phyloP scores from a whole-genome alignment of 2,329 filamentous ascomycete genomes.

The Trichoderma atroviride region DNA sequence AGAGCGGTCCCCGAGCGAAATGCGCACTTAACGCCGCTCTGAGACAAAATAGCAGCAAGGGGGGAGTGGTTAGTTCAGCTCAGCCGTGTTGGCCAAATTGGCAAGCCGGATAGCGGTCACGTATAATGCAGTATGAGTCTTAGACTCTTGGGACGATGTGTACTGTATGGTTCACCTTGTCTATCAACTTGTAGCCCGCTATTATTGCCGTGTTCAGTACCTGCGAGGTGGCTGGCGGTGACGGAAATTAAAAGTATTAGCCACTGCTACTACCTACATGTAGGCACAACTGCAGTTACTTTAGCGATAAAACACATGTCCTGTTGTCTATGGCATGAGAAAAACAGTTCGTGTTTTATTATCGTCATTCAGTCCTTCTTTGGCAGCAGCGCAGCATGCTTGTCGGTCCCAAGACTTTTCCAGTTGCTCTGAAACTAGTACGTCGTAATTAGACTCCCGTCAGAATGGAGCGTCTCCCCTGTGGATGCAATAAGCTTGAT shows the following conservation, averaged over 20 bases:
- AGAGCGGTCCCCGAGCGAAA: neutral
- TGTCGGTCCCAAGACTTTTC: neutral
- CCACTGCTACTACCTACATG: neutral
- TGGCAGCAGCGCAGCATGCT: neutral
- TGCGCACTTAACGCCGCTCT: slow-evolving; percentile 7
- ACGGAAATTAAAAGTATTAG: too few species aligned
- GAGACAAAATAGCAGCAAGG: neutral
- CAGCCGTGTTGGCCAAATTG: neutral
- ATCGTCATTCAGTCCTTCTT: neutral
- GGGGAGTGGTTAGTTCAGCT: neutral
- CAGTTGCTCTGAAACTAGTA: neutral
- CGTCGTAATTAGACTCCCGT: neutral
- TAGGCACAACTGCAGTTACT: too few species aligned
- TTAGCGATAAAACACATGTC: too few species aligned
- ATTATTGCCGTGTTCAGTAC: neutral
- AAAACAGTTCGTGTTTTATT: neutral
- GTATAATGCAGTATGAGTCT: neutral
- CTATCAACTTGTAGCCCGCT: neutral
- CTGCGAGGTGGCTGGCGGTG: neutral
- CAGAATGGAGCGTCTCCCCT: neutral
- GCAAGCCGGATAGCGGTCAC: neutral
- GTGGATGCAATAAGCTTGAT: neutral
- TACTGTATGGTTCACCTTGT: neutral
- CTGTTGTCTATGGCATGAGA: too few species aligned
- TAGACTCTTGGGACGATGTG: neutral